Percentiles rank a stretch among this genome's conserved stretches.
Evolutionary conservation across 1,284 basidiomycete species (phyloP).

Genomic region (Porodaedalea pini): DNA sequence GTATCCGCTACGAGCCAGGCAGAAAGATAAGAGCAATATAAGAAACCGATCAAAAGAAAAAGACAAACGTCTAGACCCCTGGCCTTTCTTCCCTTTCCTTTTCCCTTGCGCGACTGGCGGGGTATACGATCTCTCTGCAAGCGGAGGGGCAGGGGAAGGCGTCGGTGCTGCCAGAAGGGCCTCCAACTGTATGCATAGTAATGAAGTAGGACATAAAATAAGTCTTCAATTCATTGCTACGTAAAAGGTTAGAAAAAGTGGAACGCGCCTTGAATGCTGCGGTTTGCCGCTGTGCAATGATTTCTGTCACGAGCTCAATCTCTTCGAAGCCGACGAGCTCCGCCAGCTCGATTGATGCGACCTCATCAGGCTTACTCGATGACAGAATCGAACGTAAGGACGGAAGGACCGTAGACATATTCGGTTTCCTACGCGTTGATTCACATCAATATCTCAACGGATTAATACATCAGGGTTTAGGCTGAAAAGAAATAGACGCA

Average conservation of each 20-base stretch:
- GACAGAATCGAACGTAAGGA: conserved; percentile 32
- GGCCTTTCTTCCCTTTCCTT: conserved; percentile 26
- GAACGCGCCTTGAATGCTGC: conserved; percentile 4
- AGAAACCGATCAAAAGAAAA: conserved; percentile 16
- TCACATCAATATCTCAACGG: conserved; percentile 6
- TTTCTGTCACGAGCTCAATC: conserved; percentile 63
- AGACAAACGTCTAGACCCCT: conserved; percentile 29
- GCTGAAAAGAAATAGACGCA: conserved; percentile 28
- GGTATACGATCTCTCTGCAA: conserved; percentile 13
- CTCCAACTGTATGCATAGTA: conserved; percentile 5
- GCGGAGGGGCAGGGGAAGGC: conserved; percentile 6
- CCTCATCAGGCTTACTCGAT: conserved; percentile 49
- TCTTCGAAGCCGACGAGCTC: conserved; percentile 88
- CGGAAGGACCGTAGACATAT: conserved; percentile 31
- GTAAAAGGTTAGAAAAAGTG: not conserved
- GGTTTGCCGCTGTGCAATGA: conserved; percentile 10
- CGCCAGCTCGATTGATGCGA: conserved; percentile 74
- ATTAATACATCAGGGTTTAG: not conserved
- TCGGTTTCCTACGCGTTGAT: conserved; percentile 30
- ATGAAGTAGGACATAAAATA: not conserved
- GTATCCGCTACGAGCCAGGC: conserved; percentile 16
- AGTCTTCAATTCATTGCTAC: not conserved
- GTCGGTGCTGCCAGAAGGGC: conserved; percentile 1
- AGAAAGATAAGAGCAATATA: not conserved
- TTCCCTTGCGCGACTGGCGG: conserved; percentile 6